These are phyloP conservation scores for Fusarium beomiforme DNA, from an alignment of 2,329 filamentous ascomycete genomes.

Conservation along the genomic window DNA sequence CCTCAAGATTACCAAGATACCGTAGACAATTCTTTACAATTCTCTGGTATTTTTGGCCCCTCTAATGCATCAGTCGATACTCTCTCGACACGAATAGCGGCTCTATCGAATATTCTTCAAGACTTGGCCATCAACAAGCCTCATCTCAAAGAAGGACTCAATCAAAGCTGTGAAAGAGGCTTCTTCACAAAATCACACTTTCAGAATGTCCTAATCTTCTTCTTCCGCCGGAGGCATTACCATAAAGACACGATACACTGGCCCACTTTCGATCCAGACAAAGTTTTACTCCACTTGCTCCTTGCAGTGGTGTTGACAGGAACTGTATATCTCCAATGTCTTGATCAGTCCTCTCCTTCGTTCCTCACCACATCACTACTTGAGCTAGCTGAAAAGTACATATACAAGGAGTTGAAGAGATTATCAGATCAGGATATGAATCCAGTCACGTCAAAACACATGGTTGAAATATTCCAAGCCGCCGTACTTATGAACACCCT, in stretches of 20 bases:
- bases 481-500: constrained; percentile 10
- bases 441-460: neutral
- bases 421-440: neutral
- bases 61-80: neutral
- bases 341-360: accelerated
- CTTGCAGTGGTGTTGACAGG: constrained; percentile 6
- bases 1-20: neutral
- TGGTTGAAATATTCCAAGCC: constrained; percentile 26
- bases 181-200: constrained; percentile 18
- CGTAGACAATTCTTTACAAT: accelerated
- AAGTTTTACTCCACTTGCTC: constrained; percentile 4
- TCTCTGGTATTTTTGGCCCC: neutral
- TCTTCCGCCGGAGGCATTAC: constrained; percentile 21
- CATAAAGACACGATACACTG: constrained; percentile 19
- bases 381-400: constrained; percentile 20
- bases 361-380: neutral
- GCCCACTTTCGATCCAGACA: constrained; percentile 28
- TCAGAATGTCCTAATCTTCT: neutral
- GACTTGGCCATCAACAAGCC: neutral
- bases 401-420: constrained; percentile 16
- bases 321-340: neutral
- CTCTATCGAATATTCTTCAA: neutral
- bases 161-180: neutral
- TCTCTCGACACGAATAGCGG: neutral
- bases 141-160: neutral